A percentile compares a stretch with the other conserved stretches of the same genome.
Conservation (phyloP, 768 basidiomycete genomes). For the Tylopilus vinaceipallidus region DNA sequence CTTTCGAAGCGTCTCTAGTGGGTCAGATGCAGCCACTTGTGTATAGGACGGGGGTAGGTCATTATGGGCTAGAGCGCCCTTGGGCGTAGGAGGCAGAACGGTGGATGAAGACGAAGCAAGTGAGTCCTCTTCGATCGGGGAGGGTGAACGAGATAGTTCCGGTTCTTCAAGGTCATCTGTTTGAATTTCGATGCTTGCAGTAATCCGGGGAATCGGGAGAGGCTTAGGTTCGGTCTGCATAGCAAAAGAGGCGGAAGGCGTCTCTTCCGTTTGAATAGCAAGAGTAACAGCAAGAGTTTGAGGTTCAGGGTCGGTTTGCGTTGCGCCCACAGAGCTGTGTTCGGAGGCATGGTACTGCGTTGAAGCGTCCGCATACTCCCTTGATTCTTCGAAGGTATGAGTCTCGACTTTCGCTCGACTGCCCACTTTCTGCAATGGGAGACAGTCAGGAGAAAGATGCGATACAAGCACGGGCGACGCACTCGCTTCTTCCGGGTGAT, state of each 20-base stretch:
- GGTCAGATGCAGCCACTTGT: constrained; percentile 50
- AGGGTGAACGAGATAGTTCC: constrained; percentile 42
- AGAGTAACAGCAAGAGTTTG: constrained; percentile 45
- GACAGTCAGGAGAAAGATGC: constrained; percentile 12
- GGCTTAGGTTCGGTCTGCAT: constrained; percentile 41
- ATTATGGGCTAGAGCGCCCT: constrained; percentile 35
- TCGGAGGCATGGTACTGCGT: constrained; percentile 66
- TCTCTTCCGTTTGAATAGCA: constrained; percentile 56
- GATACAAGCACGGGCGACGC: constrained; percentile 12
- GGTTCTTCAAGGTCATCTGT: constrained; percentile 44
- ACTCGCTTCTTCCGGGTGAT: constrained; percentile 83
- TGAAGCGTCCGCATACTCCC: constrained; percentile 72
- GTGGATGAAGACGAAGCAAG: constrained; percentile 75
- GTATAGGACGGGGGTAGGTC: constrained; percentile 78
- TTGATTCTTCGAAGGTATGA: constrained; percentile 53
- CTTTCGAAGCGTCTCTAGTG: constrained; percentile 59
- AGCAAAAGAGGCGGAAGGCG: constrained; percentile 21
- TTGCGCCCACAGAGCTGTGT: constrained; percentile 43
- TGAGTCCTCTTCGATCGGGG: constrained; percentile 48
- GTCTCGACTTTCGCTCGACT: constrained; percentile 52
- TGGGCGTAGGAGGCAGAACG: constrained; percentile 68
- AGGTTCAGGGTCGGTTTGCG: constrained; percentile 65
- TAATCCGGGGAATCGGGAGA: constrained; percentile 28
- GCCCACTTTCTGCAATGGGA: constrained; percentile 55
- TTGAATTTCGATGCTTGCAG: constrained; percentile 60